Percentiles rank a stretch among this genome's conserved stretches.
Evolutionary conservation across 1,284 basidiomycete species (phyloP).

Genomic region (Leccinum laetum): DNA sequence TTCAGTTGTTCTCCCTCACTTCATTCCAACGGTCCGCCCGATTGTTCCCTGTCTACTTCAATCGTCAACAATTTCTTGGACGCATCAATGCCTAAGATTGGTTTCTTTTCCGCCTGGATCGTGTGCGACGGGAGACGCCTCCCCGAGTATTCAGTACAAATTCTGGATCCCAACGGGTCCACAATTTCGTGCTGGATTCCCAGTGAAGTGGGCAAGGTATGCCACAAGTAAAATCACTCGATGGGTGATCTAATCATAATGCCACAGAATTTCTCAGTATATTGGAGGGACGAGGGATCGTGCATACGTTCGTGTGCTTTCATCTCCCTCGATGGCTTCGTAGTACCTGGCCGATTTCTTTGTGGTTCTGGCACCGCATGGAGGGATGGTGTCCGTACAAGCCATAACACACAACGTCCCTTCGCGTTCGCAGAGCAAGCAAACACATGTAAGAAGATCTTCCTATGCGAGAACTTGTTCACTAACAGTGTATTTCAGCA

Average conservation of each 20-base stretch:
- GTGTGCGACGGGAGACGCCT: conserved; percentile 46
- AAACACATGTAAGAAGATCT: conserved; percentile 26
- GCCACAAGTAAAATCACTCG: conserved; percentile 4
- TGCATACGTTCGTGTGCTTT: conserved; percentile 52
- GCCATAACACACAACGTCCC: conserved; percentile 46
- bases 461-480: not conserved
- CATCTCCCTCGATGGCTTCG: conserved; percentile 58
- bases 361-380: conserved; percentile 50
- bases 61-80: not conserved
- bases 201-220: conserved; percentile 56
- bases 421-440: conserved; percentile 52
- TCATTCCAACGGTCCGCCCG: not conserved
- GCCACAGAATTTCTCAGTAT: conserved; percentile 51
- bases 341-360: conserved; percentile 59
- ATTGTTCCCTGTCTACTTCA: conserved; percentile 4
- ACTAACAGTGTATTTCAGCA: not conserved
- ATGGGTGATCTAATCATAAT: conserved; percentile 5
- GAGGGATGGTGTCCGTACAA: conserved; percentile 47
- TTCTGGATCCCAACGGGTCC: conserved; percentile 40
- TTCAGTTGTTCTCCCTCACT: not conserved
- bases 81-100: conserved; percentile 46
- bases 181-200: conserved; percentile 66
- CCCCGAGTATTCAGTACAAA: conserved; percentile 50
- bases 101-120: conserved; percentile 68
- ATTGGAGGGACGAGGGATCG: conserved; percentile 61